Evolutionary conservation across 2,329 filamentous ascomycete genomes (phyloP), one percentile per base, ranked within the genome.

Genomic region (Colletotrichum noveboracense): DNA sequence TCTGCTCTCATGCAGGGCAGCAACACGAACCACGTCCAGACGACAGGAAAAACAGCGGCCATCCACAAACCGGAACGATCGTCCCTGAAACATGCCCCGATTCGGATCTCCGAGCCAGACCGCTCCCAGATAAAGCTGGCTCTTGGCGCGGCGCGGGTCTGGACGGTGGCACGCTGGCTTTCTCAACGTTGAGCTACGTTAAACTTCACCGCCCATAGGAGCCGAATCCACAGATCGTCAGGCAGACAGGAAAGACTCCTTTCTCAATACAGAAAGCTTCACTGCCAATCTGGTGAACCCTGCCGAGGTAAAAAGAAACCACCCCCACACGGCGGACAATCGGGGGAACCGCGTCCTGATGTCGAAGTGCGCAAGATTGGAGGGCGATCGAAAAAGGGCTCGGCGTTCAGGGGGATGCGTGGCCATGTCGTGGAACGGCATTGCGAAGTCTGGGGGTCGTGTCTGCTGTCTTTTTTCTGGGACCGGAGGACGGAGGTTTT

Each of bases 401-500:
- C 43, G 43, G 43, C 43, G 2, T n/a, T 48, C 43, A 48, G 43
- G 43, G 43, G 18, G 43, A 48, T 48, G 43, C 43, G 43, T 48
- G 43, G 43, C 43, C 43, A 48, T 48, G 43, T 48, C 43, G 43
- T 48, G 10, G 21, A 14, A 32, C 71, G 34, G 26, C 28, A 34
- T 43, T 66, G n/a, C 32, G n/a, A 48, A 21, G 28, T 61, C 58
- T 32, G 16, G 58, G 58, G 24, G 21, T 18, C 21, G 34, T 62
- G 60, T 62, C 18, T 62, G 62, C n/a, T 12, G 18, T 48, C 43
- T 48, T 48, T 48, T 48, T 32, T 61, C 30, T 18, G 70, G 34
- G 60, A 8, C 24, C 65, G 52, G 55, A 61, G 21, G 24, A 56
- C 72, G 72, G 72, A 75, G 69, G 26, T 62, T 58, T 61, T 75